Evolutionary conservation across 768 basidiomycete genomes (phyloP).

Genomic region (Trametes elegans): DNA sequence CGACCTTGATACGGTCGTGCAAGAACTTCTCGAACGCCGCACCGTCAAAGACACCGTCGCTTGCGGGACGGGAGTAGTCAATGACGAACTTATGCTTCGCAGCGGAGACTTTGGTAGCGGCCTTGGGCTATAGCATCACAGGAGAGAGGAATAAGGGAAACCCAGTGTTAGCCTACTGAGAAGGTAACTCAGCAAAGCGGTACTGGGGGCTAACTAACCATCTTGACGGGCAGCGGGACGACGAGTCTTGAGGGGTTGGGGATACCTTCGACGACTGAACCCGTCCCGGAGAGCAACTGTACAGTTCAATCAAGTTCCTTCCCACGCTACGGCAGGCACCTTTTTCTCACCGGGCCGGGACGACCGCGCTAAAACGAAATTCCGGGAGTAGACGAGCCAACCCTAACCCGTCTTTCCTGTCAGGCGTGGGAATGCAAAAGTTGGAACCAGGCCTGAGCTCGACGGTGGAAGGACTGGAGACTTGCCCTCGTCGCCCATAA

Average conservation of each 20-base stretch:
- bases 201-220: slow-evolving; percentile 66
- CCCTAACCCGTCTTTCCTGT: slow-evolving; percentile 13
- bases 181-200: slow-evolving; percentile 88
- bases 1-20: slow-evolving; percentile 92
- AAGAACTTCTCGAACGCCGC: slow-evolving; percentile 83
- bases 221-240: slow-evolving; percentile 38
- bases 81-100: slow-evolving; percentile 78
- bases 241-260: slow-evolving; percentile 25
- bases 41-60: slow-evolving; percentile 58
- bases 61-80: slow-evolving; percentile 83
- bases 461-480: not conserved
- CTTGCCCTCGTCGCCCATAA: slow-evolving; percentile 6
- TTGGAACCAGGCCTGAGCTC: slow-evolving; percentile 1
- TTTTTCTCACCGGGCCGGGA: not conserved
- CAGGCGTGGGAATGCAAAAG: slow-evolving; percentile 14
- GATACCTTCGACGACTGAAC: slow-evolving; percentile 20
- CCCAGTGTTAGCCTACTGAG: slow-evolving; percentile 83
- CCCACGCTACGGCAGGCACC: slow-evolving; percentile 20
- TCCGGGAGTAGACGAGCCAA: not conserved
- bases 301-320: slow-evolving; percentile 38
- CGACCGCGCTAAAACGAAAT: not conserved
- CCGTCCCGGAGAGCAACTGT: slow-evolving; percentile 40
- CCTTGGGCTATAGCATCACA: slow-evolving; percentile 51
- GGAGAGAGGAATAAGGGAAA: slow-evolving; percentile 30
- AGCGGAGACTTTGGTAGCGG: slow-evolving; percentile 48